phyloP scores from a whole-genome alignment of 2,329 filamentous ascomycete species.

The Xylariaceae sp. region DNA sequence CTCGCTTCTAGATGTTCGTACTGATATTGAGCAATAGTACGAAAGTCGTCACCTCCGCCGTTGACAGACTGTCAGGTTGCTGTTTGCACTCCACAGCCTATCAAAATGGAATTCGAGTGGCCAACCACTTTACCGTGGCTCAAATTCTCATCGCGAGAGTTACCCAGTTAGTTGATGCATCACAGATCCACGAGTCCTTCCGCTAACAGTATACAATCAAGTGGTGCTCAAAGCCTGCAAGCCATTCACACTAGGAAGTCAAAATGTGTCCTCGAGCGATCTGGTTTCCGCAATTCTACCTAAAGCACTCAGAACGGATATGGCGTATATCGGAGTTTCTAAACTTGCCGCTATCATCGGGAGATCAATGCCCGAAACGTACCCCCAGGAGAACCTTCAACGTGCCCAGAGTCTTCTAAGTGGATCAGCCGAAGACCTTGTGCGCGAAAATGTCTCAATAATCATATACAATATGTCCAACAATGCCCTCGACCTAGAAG shows the following conservation, averaged over 20 bases:
- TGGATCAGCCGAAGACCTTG: background rate
- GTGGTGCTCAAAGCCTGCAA: background rate
- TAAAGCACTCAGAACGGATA: background rate
- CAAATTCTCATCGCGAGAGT: background rate
- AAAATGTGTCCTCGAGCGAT: background rate
- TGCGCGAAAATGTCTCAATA: background rate
- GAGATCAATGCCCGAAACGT: slow-evolving; percentile 17
- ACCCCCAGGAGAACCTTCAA: slow-evolving; percentile 8
- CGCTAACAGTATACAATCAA: slow-evolving; percentile 1
- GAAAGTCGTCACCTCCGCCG: background rate
- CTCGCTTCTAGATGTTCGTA: background rate
- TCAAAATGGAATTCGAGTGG: slow-evolving; percentile 13
- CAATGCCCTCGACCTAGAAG: background rate
- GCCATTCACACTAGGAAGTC: background rate
- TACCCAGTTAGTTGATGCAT: slow-evolving; percentile 6
- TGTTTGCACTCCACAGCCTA: slow-evolving; percentile 17
- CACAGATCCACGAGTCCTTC: background rate
- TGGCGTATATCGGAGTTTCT: slow-evolving; percentile 4
- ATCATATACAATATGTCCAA: slow-evolving; percentile 12
- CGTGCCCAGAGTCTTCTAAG: slow-evolving; percentile 6
- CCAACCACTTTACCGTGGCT: slow-evolving; percentile 16
- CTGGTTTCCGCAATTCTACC: background rate
- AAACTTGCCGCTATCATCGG: slow-evolving; percentile 11
- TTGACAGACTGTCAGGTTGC: background rate
- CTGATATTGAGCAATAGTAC: slow-evolving; percentile 1